Base-by-base conservation (phyloP, 2,329 filamentous ascomycete genomes). In the Corniculantispora saksenae region DNA sequence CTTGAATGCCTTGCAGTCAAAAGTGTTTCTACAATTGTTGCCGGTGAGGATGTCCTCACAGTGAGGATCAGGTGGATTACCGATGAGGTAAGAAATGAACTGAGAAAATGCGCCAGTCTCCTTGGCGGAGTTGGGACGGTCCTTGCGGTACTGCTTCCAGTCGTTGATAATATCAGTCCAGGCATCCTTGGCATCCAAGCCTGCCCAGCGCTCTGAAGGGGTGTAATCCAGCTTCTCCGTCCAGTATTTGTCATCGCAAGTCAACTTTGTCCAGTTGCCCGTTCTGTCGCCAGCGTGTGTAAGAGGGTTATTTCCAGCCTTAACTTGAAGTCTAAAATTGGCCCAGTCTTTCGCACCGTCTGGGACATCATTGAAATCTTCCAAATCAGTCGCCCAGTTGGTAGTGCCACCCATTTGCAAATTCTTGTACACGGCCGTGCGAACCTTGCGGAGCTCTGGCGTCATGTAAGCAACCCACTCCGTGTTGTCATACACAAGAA, bases 381-480 rank as follows among this genome's bases (percentile, higher is more conserved):
- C 61, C 29, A 63, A 17, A 25, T 63, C 61, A 27, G 51, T 63
- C 23, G 61, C 61, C 61, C 61, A 63, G 51, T 55, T 54, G 5
- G 51, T 47, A 3, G 61, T 55, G n/a, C 61, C 61, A 7, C 61
- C 61, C 61, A 63, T 63, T 4, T 27, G 25, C 29, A 63, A 25
- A 23, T 35, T 15, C 54, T 58, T 57, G 32, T 63, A 63, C 7
- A 63, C 48, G 43, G 19, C 17, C 15, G 54, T 50, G 12, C 61
- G 48, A 12, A 3, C 43, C 10, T 51, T 51, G 53, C 43, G 32
- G 19, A 63, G 60, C 38, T 50, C 43, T 10, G 61, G 61, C 2
- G 43, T 66, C 68, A 70, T 69, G n/a, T 65, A 69, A 4, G 27
- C 25, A 0, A 63, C 67, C 58, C 65, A 66, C 48, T 65, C 32